Conservation (phyloP, 495 filamentous ascomycete species). For the Baudoinia panamericana region DNA sequence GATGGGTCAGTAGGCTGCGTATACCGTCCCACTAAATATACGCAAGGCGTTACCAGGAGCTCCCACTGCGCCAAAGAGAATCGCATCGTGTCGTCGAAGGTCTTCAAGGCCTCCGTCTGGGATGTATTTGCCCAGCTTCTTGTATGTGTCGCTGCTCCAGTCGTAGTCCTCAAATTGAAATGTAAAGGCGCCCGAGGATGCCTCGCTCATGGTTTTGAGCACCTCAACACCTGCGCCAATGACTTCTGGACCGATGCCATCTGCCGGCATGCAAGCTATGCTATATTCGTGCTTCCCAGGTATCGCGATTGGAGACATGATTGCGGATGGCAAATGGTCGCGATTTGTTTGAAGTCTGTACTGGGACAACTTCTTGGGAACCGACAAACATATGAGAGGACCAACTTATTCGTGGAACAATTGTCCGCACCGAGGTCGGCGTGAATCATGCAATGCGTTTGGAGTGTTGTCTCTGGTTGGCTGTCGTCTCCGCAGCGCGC, state of each 20-base stretch:
- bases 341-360: background rate
- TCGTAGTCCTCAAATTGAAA: slow-evolving; percentile 29
- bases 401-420: background rate
- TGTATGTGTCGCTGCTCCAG: slow-evolving; percentile 29
- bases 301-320: slow-evolving; percentile 4
- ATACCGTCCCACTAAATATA: background rate
- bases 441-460: too few relatives aligned
- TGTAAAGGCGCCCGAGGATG: slow-evolving; percentile 19
- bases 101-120: slow-evolving; percentile 28
- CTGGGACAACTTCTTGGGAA: background rate
- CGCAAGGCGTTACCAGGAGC: slow-evolving; percentile 20
- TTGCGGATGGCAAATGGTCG: background rate
- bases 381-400: background rate
- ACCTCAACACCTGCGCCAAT: slow-evolving; percentile 29
- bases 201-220: slow-evolving; percentile 24
- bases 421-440: background rate
- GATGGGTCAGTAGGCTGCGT: background rate
- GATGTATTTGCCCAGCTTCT: slow-evolving; percentile 29
- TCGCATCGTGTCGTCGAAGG: slow-evolving; percentile 30
- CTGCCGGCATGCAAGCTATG: slow-evolving; percentile 30
- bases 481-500: too few relatives aligned
- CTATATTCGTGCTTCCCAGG: slow-evolving; percentile 12
- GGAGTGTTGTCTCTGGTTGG: too few relatives aligned
- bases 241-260: slow-evolving; percentile 33
- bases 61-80: slow-evolving; percentile 32